Evolutionary conservation across 805 yeast genomes (phyloP), one percentile per base, ranked within the genome.

Genomic region (Candida peoriensis): DNA sequence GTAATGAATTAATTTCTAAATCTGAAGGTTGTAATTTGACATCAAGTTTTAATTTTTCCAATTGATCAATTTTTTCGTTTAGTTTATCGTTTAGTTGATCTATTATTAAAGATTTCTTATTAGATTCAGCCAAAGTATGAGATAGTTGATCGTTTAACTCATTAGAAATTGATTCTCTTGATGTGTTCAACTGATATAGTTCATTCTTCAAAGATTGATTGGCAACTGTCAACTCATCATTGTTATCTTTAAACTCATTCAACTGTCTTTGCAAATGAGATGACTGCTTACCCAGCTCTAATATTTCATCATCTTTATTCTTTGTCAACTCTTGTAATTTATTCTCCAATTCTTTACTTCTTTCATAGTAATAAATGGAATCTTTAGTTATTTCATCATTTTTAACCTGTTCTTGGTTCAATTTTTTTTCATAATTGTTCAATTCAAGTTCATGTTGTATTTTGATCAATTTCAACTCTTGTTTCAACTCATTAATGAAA

Each of bases 21-120:
- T 59, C 60, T 15, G 71, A 60, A 19, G 70, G 69, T 31, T 60
- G 48, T 1, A 61, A 48, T 6, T 57, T 55, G 30, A 61, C 61
- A 28, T 60, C 56, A 27, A 53, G 52, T 33, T 55, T 46, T 23
- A 59, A 37, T 7, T 50, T 42, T 6, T 55, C 50, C 5, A 62
- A 38, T 24, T 52, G 48, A 10, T 50, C 47, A 20, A 40, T 57
- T 49, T 43, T 57, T 45, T 23, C 8, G 16, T 25, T 25, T 10
- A 25, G 16, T 6, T 15, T n/a, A 16, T 16, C 19, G 16, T 19
- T 18, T 25, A 25, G 13, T 15, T 25, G 15, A 9, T 6, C 11
- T 3, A 25, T 25, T 7, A 15, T 19, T 15, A 6, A 6, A 25
- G 15, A 18, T 10, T 25, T 25, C 20, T 16, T 21, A 31, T 31